Evolutionary conservation across 768 basidiomycete species (phyloP), one percentile per base, ranked within the genome.

Genomic region (Mrakia gelida): DNA sequence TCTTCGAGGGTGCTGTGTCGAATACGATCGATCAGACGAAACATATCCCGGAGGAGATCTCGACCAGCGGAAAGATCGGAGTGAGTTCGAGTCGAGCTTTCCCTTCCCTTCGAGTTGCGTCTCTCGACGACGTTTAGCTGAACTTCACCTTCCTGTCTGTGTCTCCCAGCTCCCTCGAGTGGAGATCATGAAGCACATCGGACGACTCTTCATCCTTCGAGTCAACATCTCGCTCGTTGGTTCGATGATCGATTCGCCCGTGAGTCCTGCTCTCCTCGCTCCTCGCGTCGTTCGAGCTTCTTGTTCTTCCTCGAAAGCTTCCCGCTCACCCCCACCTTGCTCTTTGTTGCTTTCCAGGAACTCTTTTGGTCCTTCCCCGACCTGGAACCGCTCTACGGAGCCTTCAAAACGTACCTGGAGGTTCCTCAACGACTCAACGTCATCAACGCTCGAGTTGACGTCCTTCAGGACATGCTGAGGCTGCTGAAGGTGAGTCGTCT

Each of bases 171-270:
- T 73, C 26, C 56, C 52, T 21, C 56, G 67, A 41, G 67, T 70
- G 89, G 95, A 97, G 84, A 98, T 98, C 82, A 96, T 98, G 95
- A 92, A 92, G 83, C 93, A 97, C 85, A 98, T 96, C 80, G 95
- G 95, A 63, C 92, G 94, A 81, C 87, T 98, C 61, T 98, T 98
- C 85, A 90, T 98, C 56, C 86, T 97, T 81, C 88, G 95, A 80
- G 94, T 95, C 75, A 95, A 94, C 83, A 95, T 97, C 81, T 94
- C 95, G 81, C 92, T 94, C 65, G 72, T 73, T 49, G 72, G 72
- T 0, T 72, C 70, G 26, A 71, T 77, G 56, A 32, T 52, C 28
- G 75, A 78, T 54, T 75, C 59, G 70, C 72, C 73, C 15, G 49
- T 52, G 18, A 52, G 49, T 52, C 2, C 15, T 21, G 0, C 2